Conservation (phyloP, 345 rosid genomes). For the Brassica nigra region DNA sequence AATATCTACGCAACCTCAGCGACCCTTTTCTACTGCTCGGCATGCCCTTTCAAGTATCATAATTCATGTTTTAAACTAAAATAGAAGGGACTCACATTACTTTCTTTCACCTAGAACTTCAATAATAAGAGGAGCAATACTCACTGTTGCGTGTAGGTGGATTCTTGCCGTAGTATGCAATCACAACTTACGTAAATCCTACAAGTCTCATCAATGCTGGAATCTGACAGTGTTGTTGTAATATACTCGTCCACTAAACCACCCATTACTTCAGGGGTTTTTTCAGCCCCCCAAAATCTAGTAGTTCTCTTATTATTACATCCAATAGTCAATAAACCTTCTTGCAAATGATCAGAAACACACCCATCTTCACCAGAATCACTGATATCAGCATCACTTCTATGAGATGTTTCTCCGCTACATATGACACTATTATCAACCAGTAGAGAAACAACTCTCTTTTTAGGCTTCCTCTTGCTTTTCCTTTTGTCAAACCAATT, state of each 20-base stretch:
- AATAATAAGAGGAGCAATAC: constrained; percentile 18
- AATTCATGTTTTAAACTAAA: background rate
- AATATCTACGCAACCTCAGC: constrained; percentile 1
- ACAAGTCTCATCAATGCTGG: constrained; percentile 63
- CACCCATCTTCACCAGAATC: constrained; percentile 35
- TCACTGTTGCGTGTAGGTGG: constrained; percentile 61
- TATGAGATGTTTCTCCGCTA: constrained; percentile 43
- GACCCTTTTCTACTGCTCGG: background rate
- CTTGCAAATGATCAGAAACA: constrained; percentile 33
- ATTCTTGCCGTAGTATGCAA: constrained; percentile 68
- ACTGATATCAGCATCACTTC: constrained; percentile 42
- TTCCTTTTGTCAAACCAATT: constrained; percentile 53
- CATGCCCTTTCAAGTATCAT: constrained; percentile 22
- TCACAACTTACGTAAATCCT: constrained; percentile 57
- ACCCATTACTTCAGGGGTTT: constrained; percentile 42
- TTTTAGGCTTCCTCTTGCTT: constrained; percentile 58
- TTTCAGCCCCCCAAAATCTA: constrained; percentile 36
- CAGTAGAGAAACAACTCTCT: constrained; percentile 54
- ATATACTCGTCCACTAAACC: constrained; percentile 67
- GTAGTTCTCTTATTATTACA: constrained; percentile 23
- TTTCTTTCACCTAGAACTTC: constrained; percentile 23
- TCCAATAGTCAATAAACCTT: constrained; percentile 21
- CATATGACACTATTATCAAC: constrained; percentile 46
- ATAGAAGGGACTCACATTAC: constrained; percentile 15
- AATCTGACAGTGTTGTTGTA: constrained; percentile 57